A percentile compares a stretch with the other conserved stretches of the same genome.
These are phyloP conservation scores for Thraustotheca clavata DNA, from an alignment of 352 stramenopile species.

Conservation along the genomic window DNA sequence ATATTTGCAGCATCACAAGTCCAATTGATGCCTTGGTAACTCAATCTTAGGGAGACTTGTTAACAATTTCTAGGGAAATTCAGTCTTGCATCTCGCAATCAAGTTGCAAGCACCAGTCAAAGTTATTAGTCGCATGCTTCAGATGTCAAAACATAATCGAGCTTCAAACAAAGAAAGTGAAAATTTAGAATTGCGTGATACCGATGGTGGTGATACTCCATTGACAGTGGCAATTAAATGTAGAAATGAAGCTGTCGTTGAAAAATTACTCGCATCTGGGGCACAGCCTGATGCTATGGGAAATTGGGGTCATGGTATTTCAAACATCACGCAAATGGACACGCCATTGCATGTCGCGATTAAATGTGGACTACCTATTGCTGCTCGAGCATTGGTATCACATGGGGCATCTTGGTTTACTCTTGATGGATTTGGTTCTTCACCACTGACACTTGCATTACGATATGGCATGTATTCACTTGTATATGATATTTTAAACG, in stretches of 20 bases:
- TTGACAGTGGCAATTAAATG: constrained; percentile 49
- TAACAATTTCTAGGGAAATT: constrained; percentile 28
- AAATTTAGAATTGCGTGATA: constrained; percentile 25
- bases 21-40: neutral
- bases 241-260: constrained; percentile 43
- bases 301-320: neutral
- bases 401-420: constrained; percentile 37
- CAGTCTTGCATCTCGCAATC: constrained; percentile 51
- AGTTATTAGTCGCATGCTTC: constrained; percentile 36
- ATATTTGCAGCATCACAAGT: constrained; percentile 25
- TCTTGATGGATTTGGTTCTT: constrained; percentile 34
- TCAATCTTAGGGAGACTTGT: neutral
- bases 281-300: constrained; percentile 32
- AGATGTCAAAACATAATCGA: constrained; percentile 31
- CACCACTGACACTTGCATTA: constrained; percentile 40
- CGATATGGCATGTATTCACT: constrained; percentile 55
- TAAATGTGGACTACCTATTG: constrained; percentile 38
- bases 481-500: constrained; percentile 22
- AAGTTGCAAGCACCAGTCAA: constrained; percentile 41
- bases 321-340: constrained; percentile 21
- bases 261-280: constrained; percentile 33
- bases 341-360: constrained; percentile 49
- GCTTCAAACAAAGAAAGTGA: neutral
- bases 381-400: constrained; percentile 35
- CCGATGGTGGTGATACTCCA: constrained; percentile 41